Conservation (phyloP, 2,329 filamentous ascomycete species). For the Alternaria gaisen region DNA sequence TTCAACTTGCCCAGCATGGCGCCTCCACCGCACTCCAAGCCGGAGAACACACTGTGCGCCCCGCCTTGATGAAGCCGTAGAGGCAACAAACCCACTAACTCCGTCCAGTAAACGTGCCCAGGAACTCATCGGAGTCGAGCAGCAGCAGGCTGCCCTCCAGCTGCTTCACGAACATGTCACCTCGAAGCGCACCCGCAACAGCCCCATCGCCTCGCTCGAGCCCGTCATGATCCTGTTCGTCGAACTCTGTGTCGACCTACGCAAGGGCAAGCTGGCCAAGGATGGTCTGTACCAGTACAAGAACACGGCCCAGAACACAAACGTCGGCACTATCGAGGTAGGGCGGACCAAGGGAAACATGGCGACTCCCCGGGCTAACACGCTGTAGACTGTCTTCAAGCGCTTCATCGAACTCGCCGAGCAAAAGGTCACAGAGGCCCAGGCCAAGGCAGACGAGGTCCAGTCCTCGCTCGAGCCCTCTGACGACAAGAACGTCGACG, state of each 20-base stretch:
- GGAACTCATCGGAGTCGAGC: constrained; percentile 97
- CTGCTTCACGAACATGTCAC: constrained; percentile 99
- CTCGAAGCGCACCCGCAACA: constrained; percentile 97
- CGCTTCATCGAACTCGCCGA: constrained; percentile 98
- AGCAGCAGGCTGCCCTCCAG: constrained; percentile 88
- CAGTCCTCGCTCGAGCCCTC: constrained; percentile 85
- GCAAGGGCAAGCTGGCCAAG: constrained; percentile 98
- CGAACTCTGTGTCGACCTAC: constrained; percentile 93
- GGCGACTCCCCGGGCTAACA: constrained; percentile 19
- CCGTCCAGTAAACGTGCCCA: constrained; percentile 74
- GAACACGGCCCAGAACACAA: constrained; percentile 99
- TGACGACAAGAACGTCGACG: constrained; percentile 81
- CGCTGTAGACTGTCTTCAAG: constrained; percentile 77
- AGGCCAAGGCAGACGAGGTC: constrained; percentile 94
- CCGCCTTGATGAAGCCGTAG: constrained; percentile 14
- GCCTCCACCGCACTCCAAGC: constrained; percentile 95
- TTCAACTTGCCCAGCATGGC: constrained; percentile 70
- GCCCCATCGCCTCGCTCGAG: constrained; percentile 93
- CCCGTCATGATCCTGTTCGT: constrained; percentile 98
- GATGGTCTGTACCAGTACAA: constrained; percentile 99
- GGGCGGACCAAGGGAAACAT: constrained; percentile 15
- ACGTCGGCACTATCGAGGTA: constrained; percentile 96
- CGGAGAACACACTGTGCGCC: constrained; percentile 87
- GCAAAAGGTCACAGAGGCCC: constrained; percentile 93
- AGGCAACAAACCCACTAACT: constrained; percentile 15